These are phyloP conservation scores for Monosporozyma servazzii DNA, from an alignment of 805 yeast species.

Conservation along the genomic window DNA sequence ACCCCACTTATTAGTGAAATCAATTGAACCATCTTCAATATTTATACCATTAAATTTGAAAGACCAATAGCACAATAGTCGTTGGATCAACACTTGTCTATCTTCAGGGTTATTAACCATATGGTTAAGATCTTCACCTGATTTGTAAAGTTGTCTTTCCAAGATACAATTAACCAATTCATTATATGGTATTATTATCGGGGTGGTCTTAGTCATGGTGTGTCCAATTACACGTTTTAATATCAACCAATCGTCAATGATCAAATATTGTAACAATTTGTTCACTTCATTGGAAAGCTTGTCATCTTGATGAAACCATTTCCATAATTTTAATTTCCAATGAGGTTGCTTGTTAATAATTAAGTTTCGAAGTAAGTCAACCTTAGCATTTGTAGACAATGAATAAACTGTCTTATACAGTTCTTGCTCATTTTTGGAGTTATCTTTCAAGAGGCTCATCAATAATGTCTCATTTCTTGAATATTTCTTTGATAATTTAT, in stretches of 20 bases:
- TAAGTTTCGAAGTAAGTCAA: constrained; percentile 27
- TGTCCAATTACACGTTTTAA: constrained; percentile 10
- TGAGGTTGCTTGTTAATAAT: constrained; percentile 35
- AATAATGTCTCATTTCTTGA: neutral
- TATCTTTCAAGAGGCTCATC: neutral
- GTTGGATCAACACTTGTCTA: constrained; percentile 32
- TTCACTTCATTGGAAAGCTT: constrained; percentile 35
- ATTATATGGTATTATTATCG: constrained; percentile 29
- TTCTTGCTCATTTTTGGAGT: neutral
- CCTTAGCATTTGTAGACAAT: constrained; percentile 33
- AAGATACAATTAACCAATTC: constrained; percentile 48
- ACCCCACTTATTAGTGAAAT: constrained; percentile 32
- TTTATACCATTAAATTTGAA: constrained; percentile 30
- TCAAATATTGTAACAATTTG: constrained; percentile 43
- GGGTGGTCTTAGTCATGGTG: neutral
- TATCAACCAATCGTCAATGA: constrained; percentile 27
- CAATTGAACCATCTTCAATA: constrained; percentile 22
- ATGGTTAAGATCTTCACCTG: constrained; percentile 25
- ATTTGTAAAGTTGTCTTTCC: constrained; percentile 45
- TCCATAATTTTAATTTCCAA: constrained; percentile 31
- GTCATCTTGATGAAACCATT: constrained; percentile 32
- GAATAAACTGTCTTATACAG: constrained; percentile 39
- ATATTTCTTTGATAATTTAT: constrained; percentile 18
- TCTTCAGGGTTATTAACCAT: constrained; percentile 31
- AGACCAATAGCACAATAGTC: constrained; percentile 34